Evolutionary conservation across 2,329 filamentous ascomycete species (phyloP), one percentile per base, ranked within the genome.

Genomic region (Aspergillus tubingensis): DNA sequence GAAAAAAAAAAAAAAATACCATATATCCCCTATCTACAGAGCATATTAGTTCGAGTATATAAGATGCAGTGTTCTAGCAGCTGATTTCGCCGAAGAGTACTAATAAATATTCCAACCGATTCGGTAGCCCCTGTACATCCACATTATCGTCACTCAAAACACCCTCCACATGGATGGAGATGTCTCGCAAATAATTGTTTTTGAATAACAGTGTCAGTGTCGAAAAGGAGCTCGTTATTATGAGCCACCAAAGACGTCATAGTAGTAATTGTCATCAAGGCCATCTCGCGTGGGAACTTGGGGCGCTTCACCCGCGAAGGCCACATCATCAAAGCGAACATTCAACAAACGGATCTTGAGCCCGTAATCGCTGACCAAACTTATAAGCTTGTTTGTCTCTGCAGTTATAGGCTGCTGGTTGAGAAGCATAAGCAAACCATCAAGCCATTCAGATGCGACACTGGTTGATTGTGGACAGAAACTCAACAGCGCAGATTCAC

Each of bases 361-460:
- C 4, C 95, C 93, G 73, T 96, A 98, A 67, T 96, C 91, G 71
- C 88, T 88, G 61, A 98, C 91, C 69, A 97, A 80, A 58, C 88
- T 87, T 57, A 97, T 89, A 63, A 98, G 80, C 76, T 95, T 96
- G 73, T 90, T 94, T 38, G 95, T 98, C 78, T 98, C 94, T 2
- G 92, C 87, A n/a, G 95, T 99, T 73, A 99, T 97, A 19, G 95
- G 95, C 61, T 93, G 87, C 77, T 99, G 95, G 72, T 96, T 92
- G 23, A 99, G 83, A 57, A 99, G 82, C 92, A 99, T 96, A 59
- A 98, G 83, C 65, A 99, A 80, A 1, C 95, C 95, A 74, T 99
- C 95, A 5, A 99, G 83, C 95, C 95, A 99, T 77, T 99, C 95
- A 0, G 92, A 96, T 8, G 95, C 95, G 51, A 95, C 80, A 65